phyloP scores from a whole-genome alignment of 2,329 filamentous ascomycete species.

The Fusarium sambucinum region DNA sequence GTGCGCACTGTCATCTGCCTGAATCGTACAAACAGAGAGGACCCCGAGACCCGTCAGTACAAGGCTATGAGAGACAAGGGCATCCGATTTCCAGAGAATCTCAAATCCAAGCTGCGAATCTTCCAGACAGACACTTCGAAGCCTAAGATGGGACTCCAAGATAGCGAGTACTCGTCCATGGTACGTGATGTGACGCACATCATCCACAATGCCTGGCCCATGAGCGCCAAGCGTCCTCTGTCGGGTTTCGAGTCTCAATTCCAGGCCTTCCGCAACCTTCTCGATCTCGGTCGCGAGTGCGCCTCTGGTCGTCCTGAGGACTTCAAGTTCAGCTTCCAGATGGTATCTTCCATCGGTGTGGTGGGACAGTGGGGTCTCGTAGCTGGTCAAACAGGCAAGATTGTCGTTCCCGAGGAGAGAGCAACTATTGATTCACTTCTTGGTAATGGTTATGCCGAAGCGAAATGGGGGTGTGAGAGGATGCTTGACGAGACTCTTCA shows the following conservation, averaged over 20 bases:
- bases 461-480: conserved; percentile 41
- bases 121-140: conserved; percentile 27
- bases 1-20: conserved; percentile 18
- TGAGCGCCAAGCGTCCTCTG: conserved; percentile 40
- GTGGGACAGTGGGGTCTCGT: conserved; percentile 27
- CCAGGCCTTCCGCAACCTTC: conserved; percentile 37
- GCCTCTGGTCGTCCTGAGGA: not conserved
- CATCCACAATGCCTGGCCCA: conserved; percentile 43
- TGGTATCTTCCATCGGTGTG: conserved; percentile 25
- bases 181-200: conserved; percentile 14
- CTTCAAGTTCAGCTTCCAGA: conserved; percentile 40
- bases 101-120: conserved; percentile 22
- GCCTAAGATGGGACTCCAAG: conserved; percentile 4
- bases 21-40: conserved; percentile 25
- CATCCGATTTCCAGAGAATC: conserved; percentile 16
- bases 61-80: conserved; percentile 36
- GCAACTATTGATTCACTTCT: conserved; percentile 27
- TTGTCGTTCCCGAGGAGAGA: conserved; percentile 27
- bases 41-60: not conserved
- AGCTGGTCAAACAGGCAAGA: conserved; percentile 26
- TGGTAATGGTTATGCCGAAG: conserved; percentile 38
- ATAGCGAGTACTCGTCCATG: not conserved
- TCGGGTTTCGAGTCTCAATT: conserved; percentile 38
- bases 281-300: conserved; percentile 5
- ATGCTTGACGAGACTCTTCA: conserved; percentile 43